Evolutionary conservation across 1,284 basidiomycete genomes (phyloP).

Genomic region (Puccinia novopanici): DNA sequence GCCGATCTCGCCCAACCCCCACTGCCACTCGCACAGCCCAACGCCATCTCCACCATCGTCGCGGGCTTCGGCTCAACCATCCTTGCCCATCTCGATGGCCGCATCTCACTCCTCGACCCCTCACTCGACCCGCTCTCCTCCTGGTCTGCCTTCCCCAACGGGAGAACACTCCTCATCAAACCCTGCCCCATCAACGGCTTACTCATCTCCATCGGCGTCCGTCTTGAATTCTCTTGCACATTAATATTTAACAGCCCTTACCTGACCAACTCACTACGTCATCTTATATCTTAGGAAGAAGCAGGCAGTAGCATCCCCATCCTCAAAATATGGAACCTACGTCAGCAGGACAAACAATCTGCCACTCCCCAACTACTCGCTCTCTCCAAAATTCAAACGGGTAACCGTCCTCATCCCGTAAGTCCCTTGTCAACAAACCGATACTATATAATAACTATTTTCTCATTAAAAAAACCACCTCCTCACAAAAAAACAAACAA

Average conservation of each 20-base stretch:
- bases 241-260: too few relatives aligned
- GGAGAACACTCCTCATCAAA: conserved; percentile 72
- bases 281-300: too few relatives aligned
- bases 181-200: conserved; percentile 76
- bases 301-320: conserved; percentile 71
- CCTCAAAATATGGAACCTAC: conserved; percentile 85
- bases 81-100: conserved; percentile 78
- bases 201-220: conserved; percentile 78
- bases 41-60: conserved; percentile 71
- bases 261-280: too few relatives aligned
- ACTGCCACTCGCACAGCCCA: conserved; percentile 73
- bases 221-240: conserved; percentile 59
- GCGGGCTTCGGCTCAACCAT: conserved; percentile 69
- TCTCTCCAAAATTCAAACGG: conserved; percentile 74
- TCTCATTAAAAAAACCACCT: conserved; percentile 23
- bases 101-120: conserved; percentile 72
- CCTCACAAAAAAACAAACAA: background rate
- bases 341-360: conserved; percentile 72
- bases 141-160: conserved; percentile 54
- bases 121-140: conserved; percentile 69
- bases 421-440: conserved; percentile 6
- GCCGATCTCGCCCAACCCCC: conserved; percentile 75
- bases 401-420: conserved; percentile 78
- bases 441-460: background rate
- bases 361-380: conserved; percentile 71